Evolutionary conservation across 768 basidiomycete species (phyloP), one percentile per base, ranked within the genome.

Genomic region (Rhizopogon vinicolor): DNA sequence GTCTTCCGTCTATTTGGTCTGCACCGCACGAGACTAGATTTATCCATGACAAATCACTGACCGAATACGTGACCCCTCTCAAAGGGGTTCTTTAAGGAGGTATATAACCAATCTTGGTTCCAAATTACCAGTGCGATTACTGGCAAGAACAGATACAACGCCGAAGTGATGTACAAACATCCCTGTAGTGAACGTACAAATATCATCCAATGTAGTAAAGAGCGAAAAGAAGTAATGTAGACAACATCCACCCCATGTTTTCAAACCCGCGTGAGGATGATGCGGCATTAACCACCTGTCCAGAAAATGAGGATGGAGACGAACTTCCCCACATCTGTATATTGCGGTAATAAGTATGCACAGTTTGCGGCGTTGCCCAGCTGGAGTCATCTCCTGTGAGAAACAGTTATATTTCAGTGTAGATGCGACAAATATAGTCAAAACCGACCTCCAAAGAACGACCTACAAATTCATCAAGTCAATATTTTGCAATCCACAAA

Each of bases 261-360:
- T 33, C 51, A 52, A 48, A 35, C 33, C 4, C 19, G 46, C 39
- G 8, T 25, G 54, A 44, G 44, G 45, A 33, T 29, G 51, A 28
- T 4, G 67, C 60, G 37, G 51, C 58, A 51, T 62, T 62, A 33
- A 63, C 62, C 29, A 46, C 42, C 41, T 57, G 22, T 5, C 65
- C 65, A 25, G 66, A 69, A 49, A 69, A 60, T 51, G 68, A 83
- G 3, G 84, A 85, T 2, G 82, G 65, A 5, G 71, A 59, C 1
- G 74, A 75, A 56, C 82, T 76, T 19, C 79, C 86, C 77, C 80
- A 90, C 37, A 91, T 68, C 45, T 75, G 74, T 53, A 93, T 75
- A 67, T 91, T 87, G 58, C 88, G 84, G 75, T 81, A 93, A 68
- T 88, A 93, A 1, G 86, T 85, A 63, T 87, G 81, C 6, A 85